A percentile compares a stretch with the other conserved stretches of the same genome.
phyloP scores from a whole-genome alignment of 495 filamentous ascomycete species.

The Aspergillus nanangensis region DNA sequence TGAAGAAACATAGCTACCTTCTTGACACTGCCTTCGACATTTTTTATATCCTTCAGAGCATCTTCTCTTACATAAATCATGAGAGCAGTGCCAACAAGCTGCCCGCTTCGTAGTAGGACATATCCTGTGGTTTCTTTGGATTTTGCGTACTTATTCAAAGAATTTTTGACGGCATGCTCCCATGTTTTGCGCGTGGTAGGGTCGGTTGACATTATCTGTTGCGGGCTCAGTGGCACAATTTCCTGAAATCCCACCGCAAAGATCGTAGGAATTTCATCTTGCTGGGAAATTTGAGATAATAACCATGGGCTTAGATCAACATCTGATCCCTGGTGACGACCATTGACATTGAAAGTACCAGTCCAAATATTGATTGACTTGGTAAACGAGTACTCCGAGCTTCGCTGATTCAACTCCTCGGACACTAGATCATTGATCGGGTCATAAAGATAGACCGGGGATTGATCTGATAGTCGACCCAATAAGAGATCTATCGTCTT shows the following conservation, averaged over 20 bases:
- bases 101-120: slow-evolving; percentile 83
- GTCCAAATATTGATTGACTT: slow-evolving; percentile 62
- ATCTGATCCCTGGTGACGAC: slow-evolving; percentile 66
- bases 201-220: slow-evolving; percentile 99
- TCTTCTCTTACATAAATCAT: slow-evolving; percentile 84
- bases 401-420: slow-evolving; percentile 62
- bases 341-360: slow-evolving; percentile 95
- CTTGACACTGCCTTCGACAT: slow-evolving; percentile 92
- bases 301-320: slow-evolving; percentile 85
- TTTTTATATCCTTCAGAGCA: slow-evolving; percentile 76
- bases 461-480: slow-evolving; percentile 77
- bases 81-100: slow-evolving; percentile 90
- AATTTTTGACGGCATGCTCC: slow-evolving; percentile 75
- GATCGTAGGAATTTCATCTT: slow-evolving; percentile 44
- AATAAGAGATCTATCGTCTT: slow-evolving; percentile 91
- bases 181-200: slow-evolving; percentile 78
- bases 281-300: slow-evolving; percentile 49
- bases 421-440: slow-evolving; percentile 88
- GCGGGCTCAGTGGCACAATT: slow-evolving; percentile 92
- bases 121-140: slow-evolving; percentile 66
- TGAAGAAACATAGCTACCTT: slow-evolving; percentile 48
- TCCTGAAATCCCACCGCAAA: slow-evolving; percentile 93
- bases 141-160: slow-evolving; percentile 66
- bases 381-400: slow-evolving; percentile 48
- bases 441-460: slow-evolving; percentile 81